Base-by-base conservation (phyloP, 2,329 filamentous ascomycete genomes). In the Chrysosporium keratinophilum region DNA sequence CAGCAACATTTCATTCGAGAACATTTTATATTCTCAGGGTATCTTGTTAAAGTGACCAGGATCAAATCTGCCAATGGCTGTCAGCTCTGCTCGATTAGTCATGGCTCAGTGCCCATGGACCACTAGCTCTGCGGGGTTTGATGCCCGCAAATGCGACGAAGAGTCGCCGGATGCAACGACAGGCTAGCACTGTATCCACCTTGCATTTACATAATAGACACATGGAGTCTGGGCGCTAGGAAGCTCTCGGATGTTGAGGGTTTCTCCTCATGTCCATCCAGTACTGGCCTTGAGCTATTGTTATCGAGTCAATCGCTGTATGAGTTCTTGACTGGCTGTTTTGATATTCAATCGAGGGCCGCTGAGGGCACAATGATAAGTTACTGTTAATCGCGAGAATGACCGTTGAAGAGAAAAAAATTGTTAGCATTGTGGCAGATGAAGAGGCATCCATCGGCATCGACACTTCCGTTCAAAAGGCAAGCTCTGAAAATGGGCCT, bases 381-480 rank as follows among this genome's bases (percentile, higher is more conserved):
- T 4, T 37, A 12, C 3, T 37, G 4, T 12, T 2, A 23, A 14
- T n/a, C 31, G 12, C 11, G 14, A 53, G 34, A 31, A 53, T 53
- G 50, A 42, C 19, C 5, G 5, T 19, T 34, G 17, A 53, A 40
- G 50, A 23, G 17, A 40, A 39, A 19, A 31, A 11, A 14, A 37
- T 40, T 12, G 23, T 42, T 17, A 9, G 34, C 28, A 14, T 28
- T 28, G 42, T 33, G 33, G 50, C 19, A 19, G 50, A 53, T 41
- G 50, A 47, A 12, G 42, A 46, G 41, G 50, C 42, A 12, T 42
- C 33, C 20, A 53, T 53, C 35, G 42, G 49, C 33, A 14, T 51
- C 23, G 39, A 44, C 6, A 28, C 23, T 11, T 10, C 23, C 23
- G 11, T 15, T 12, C 17, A 23, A 37, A 11, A 15, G 10, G 50